These are phyloP conservation scores for Camellia sinensis DNA, from an alignment of 148 eudicot genomes.

Conservation along the genomic window DNA sequence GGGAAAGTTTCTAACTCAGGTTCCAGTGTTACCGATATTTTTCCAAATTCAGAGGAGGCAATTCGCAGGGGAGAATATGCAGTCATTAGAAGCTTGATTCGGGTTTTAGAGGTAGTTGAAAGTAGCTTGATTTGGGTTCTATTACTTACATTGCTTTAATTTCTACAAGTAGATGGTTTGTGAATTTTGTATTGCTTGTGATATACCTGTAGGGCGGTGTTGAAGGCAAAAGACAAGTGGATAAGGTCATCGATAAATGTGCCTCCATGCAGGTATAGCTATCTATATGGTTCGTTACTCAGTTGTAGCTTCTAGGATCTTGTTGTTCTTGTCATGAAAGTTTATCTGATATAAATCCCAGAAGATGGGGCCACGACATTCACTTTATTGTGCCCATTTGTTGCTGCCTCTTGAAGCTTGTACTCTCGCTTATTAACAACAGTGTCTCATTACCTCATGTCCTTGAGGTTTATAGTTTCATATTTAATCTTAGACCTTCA, in stretches of 20 bases:
- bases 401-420: conserved; percentile 11
- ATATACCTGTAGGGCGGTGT: conserved; percentile 76
- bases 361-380: conserved; percentile 5
- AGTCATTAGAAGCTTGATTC: conserved; percentile 87
- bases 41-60: conserved; percentile 74
- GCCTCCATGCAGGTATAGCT: conserved; percentile 88
- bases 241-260: conserved; percentile 91
- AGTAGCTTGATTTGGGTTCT: neutral
- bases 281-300: conserved; percentile 13
- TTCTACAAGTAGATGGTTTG: neutral
- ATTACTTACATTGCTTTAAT: conserved; percentile 6
- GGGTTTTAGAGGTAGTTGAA: conserved; percentile 74
- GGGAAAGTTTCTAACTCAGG: conserved; percentile 65
- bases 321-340: conserved; percentile 15
- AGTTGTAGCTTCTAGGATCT: conserved; percentile 16
- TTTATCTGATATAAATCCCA: neutral
- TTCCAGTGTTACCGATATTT: conserved; percentile 44
- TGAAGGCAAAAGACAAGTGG: conserved; percentile 95
- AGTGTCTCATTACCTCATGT: neutral
- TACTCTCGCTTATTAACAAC: neutral
- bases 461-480: neutral
- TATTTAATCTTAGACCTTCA: neutral
- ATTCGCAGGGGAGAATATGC: conserved; percentile 91
- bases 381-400: neutral
- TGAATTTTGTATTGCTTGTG: conserved; percentile 21